Conservation (phyloP, 176 grass and related monocot species). For the Elaeis guineensis region DNA sequence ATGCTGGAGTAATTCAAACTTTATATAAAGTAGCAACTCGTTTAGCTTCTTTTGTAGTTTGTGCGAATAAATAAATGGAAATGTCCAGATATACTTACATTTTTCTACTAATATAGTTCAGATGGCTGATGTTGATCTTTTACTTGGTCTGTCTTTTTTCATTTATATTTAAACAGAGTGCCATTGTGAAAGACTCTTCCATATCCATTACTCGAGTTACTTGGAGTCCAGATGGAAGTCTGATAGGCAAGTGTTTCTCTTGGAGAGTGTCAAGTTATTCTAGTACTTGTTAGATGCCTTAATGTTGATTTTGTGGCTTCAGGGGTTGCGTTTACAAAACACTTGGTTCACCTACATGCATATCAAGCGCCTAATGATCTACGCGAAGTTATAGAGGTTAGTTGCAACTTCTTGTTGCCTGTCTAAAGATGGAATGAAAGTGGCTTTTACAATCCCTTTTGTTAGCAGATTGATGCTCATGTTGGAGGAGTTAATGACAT, state of each 20-base stretch:
- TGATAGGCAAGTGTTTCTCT: conserved; percentile 58
- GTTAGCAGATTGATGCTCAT: conserved; percentile 88
- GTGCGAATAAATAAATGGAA: too few relatives aligned
- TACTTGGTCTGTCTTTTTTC: conserved; percentile 16
- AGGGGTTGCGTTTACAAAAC: conserved; percentile 87
- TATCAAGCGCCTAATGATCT: conserved; percentile 77
- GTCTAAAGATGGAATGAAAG: conserved; percentile 3
- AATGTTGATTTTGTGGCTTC: conserved; percentile 19
- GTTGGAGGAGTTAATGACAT: conserved; percentile 87
- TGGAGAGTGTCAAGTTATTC: neutral
- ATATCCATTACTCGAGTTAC: conserved; percentile 74
- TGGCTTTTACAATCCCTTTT: neutral
- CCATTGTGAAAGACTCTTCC: conserved; percentile 47
- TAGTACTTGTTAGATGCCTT: neutral
- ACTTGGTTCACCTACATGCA: conserved; percentile 81
- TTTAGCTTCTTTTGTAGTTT: too few relatives aligned
- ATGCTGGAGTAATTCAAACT: too few relatives aligned
- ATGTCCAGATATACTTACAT: too few relatives aligned
- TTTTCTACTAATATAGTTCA: too few relatives aligned
- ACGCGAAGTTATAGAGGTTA: conserved; percentile 68
- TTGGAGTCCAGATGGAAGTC: conserved; percentile 90
- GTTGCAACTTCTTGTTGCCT: conserved; percentile 11
- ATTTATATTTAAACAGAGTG: conserved; percentile 32
- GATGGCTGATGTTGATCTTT: neutral
- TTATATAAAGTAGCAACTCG: too few relatives aligned